Evolutionary conservation across 2,329 filamentous ascomycete genomes (phyloP), one percentile per base, ranked within the genome.

Genomic region (Piedraia hortae): DNA sequence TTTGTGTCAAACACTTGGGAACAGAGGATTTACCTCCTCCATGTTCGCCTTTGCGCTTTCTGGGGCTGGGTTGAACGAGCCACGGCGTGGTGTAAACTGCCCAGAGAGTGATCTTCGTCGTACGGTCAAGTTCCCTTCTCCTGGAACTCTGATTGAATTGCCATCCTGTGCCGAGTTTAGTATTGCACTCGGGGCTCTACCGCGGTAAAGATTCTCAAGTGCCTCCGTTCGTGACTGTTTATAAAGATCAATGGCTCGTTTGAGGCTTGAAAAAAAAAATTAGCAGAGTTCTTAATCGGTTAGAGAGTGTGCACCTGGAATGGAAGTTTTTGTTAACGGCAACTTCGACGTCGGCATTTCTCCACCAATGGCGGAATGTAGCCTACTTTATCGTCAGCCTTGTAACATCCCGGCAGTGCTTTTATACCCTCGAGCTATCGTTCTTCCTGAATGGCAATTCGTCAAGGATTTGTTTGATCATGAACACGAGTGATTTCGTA

Each of bases 401-500:
- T n/a, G n/a, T n/a, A n/a, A n/a, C n/a, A n/a, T n/a, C n/a, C n/a
- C n/a, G n/a, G n/a, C n/a, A n/a, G n/a, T n/a, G n/a, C n/a, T n/a
- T n/a, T n/a, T n/a, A n/a, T n/a, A n/a, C n/a, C n/a, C 19, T 21
- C 10, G 19, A 22, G 9, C 14, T 21, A 14, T 16, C 4, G 65
- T 20, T 26, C 17, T 22, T 24, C 14, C 24, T 65, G 44, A 89
- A 93, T 0, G 80, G 77, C 1, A 88, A 58, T 29, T 90, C 78
- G 23, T 75, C 68, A 5, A 97, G 60, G 6, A 89, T 78, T 39
- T 88, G 70, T 6, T 77, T 75, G 17, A 97, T 47, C 0, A 85
- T 93, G 35, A 72, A 85, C 3, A 77, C 75, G n/a, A 97, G 50
- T 0, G 82, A 91, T 44, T 90, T 89, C 66, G 91, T 89, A 0